phyloP scores from a whole-genome alignment of 176 grass and related monocot genomes.

The Triticum urartu region DNA sequence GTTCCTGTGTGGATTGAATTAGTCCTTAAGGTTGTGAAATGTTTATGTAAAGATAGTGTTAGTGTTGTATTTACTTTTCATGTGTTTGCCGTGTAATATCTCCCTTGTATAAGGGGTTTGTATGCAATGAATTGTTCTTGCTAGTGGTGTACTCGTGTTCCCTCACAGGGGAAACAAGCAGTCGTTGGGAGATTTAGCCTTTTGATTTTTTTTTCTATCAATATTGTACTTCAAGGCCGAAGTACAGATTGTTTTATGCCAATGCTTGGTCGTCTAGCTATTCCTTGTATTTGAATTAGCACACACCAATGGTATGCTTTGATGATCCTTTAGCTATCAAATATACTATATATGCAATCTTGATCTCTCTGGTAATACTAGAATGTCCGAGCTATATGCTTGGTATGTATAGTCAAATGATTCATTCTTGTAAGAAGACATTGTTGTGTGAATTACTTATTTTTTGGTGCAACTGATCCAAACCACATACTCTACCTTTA shows the following conservation, averaged over 20 bases:
- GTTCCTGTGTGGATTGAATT: slow-evolving; percentile 20
- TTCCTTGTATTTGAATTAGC: background rate
- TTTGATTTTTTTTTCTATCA: background rate
- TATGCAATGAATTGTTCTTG: background rate
- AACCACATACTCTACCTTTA: too few relatives aligned
- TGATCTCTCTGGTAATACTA: background rate
- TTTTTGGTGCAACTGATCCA: too few relatives aligned
- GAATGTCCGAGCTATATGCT: background rate
- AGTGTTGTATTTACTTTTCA: background rate
- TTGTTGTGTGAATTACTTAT: background rate
- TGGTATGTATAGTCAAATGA: background rate
- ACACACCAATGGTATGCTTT: too few relatives aligned
- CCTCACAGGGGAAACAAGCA: background rate
- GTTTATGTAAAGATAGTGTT: background rate
- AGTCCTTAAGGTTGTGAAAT: slow-evolving; percentile 24
- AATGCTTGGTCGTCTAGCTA: background rate
- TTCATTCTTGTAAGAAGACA: background rate
- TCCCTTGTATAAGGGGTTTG: too few relatives aligned
- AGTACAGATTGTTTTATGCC: background rate
- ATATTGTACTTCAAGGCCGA: background rate
- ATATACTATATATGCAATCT: background rate
- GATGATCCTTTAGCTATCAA: background rate
- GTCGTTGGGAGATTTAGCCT: background rate
- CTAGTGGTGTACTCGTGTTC: background rate
- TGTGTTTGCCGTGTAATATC: too few relatives aligned